Evolutionary conservation across 768 basidiomycete genomes (phyloP).

Genomic region (Trametes gibbosa): DNA sequence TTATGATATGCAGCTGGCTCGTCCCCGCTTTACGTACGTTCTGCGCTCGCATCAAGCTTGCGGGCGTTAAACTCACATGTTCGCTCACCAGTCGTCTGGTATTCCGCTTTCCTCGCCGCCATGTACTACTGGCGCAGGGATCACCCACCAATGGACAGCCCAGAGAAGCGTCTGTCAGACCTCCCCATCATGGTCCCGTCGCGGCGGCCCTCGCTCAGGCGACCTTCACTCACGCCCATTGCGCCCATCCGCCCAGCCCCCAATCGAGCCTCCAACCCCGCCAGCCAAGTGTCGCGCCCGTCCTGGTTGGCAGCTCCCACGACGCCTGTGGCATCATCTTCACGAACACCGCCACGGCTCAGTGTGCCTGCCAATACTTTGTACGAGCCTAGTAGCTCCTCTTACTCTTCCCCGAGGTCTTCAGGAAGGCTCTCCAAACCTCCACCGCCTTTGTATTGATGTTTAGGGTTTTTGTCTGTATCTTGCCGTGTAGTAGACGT

Average conservation of each 20-base stretch:
- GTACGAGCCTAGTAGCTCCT: background rate
- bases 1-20: slow-evolving; percentile 52
- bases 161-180: slow-evolving; percentile 19
- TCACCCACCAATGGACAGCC: background rate
- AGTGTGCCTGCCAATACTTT: background rate
- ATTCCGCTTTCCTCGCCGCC: slow-evolving; percentile 30
- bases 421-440: slow-evolving; percentile 29
- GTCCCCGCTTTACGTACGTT: slow-evolving; percentile 49
- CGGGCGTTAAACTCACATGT: background rate
- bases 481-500: background rate
- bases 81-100: slow-evolving; percentile 38
- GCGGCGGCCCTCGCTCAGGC: background rate
- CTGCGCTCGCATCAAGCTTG: background rate
- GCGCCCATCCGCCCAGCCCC: background rate
- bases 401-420: slow-evolving; percentile 6
- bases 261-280: background rate
- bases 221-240: background rate
- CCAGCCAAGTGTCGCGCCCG: slow-evolving; percentile 7
- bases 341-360: slow-evolving; percentile 5
- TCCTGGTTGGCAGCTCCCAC: slow-evolving; percentile 9
- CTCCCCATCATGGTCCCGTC: slow-evolving; percentile 21
- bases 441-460: slow-evolving; percentile 19
- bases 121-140: slow-evolving; percentile 37
- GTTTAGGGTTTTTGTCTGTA: slow-evolving; percentile 9
- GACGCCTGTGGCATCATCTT: background rate